Percentiles rank a stretch among this genome's conserved stretches.
Evolutionary conservation across 768 basidiomycete species (phyloP).

Genomic region (Galerina marginata): DNA sequence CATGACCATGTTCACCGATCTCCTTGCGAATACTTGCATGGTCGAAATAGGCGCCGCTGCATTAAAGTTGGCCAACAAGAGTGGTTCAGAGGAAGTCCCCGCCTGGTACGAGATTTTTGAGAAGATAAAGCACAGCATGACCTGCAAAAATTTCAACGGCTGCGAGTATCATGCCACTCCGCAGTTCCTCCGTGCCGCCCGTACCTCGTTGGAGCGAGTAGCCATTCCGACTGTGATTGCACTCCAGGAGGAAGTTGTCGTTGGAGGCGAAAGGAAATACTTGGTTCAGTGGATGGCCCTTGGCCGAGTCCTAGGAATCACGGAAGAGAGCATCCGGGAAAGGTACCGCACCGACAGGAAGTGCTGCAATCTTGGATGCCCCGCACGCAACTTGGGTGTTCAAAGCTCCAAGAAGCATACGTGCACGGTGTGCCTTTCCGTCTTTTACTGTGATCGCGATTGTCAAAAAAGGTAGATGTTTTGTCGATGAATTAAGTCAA

Average conservation of each 20-base stretch:
- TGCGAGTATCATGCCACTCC: background rate
- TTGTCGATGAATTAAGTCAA: background rate
- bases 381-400: background rate
- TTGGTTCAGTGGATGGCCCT: background rate
- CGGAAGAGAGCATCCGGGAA: background rate
- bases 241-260: background rate
- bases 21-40: background rate
- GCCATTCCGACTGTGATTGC: background rate
- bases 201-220: background rate
- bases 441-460: background rate
- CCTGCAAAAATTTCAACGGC: background rate
- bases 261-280: background rate
- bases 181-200: background rate
- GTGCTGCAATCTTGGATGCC: slow-evolving; percentile 2
- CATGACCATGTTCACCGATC: background rate
- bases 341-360: background rate
- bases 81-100: background rate
- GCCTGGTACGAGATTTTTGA: background rate
- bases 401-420: background rate
- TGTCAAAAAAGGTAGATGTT: slow-evolving; percentile 6
- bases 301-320: background rate
- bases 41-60: background rate
- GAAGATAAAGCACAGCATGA: background rate
- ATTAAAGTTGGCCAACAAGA: background rate
- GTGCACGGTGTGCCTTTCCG: background rate